These are phyloP conservation scores for Amaranthus hypochondriacus DNA, from an alignment of 148 eudicot species.

Conservation along the genomic window DNA sequence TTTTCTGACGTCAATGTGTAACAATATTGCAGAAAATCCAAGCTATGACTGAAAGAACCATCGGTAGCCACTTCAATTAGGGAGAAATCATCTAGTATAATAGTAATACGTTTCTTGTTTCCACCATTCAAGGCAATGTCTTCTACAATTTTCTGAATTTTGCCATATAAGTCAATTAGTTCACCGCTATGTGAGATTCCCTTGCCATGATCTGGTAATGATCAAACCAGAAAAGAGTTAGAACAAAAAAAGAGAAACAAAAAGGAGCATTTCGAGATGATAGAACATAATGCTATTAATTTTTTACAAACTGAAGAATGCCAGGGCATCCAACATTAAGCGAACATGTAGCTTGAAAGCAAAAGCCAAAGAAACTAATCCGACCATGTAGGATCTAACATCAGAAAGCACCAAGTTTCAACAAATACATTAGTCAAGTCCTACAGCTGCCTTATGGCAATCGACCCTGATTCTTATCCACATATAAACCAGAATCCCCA, in stretches of 20 bases:
- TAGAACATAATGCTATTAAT: neutral
- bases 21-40: slow-evolving; percentile 83
- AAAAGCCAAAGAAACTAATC: neutral
- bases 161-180: slow-evolving; percentile 55
- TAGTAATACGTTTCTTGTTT: slow-evolving; percentile 33
- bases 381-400: no score
- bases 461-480: neutral
- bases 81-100: slow-evolving; percentile 82
- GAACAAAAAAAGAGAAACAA: neutral
- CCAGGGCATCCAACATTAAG: neutral
- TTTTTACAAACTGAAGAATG: neutral
- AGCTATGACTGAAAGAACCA: slow-evolving; percentile 61
- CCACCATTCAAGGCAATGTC: slow-evolving; percentile 31
- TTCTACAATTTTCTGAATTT: slow-evolving; percentile 66
- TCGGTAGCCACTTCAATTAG: slow-evolving; percentile 82
- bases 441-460: neutral
- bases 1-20: slow-evolving; percentile 59
- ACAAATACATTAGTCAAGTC: neutral
- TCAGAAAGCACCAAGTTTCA: neutral
- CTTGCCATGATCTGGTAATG: slow-evolving; percentile 30
- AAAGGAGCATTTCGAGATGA: neutral
- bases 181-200: slow-evolving; percentile 32
- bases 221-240: slow-evolving; percentile 1
- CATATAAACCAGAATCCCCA: neutral
- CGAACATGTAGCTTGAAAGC: neutral